These are phyloP conservation scores for Argentina anserina DNA, from an alignment of 306 rosid genomes.

Conservation along the genomic window DNA sequence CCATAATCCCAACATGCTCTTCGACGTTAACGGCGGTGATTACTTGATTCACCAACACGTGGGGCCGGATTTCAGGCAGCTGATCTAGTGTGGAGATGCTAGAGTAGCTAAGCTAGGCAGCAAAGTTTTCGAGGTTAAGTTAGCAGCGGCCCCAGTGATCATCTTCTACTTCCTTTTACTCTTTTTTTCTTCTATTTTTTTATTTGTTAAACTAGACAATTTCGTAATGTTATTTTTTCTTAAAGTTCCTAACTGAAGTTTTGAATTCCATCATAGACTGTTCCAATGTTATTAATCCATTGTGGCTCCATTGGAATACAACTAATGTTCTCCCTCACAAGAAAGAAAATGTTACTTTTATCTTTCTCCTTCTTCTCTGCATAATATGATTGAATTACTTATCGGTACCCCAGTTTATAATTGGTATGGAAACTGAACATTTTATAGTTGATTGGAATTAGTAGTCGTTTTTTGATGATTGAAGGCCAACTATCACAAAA, in stretches of 20 bases:
- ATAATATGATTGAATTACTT: neutral
- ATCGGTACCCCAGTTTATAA: neutral
- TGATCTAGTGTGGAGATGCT: constrained; percentile 38
- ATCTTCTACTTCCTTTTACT: neutral
- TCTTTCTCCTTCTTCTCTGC: neutral
- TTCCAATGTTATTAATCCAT: neutral
- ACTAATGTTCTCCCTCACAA: neutral
- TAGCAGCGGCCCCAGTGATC: constrained; percentile 5
- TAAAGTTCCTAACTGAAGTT: neutral
- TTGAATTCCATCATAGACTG: neutral
- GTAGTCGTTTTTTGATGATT: neutral
- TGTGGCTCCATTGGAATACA: neutral
- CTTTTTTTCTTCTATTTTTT: no score
- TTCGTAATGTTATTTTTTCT: constrained; percentile 8
- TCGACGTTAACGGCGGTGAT: constrained; percentile 70
- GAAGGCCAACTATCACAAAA: neutral
- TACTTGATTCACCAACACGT: constrained; percentile 70
- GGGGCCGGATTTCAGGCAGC: constrained; percentile 61
- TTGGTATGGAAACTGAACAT: neutral
- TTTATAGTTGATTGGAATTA: neutral
- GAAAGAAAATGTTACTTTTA: neutral
- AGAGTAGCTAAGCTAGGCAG: constrained; percentile 25
- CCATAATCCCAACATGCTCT: constrained; percentile 46
- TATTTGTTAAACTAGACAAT: neutral
- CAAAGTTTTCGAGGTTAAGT: constrained; percentile 18